phyloP scores from a whole-genome alignment of 2,329 filamentous ascomycete species.

The Botryosphaeria agaves region DNA sequence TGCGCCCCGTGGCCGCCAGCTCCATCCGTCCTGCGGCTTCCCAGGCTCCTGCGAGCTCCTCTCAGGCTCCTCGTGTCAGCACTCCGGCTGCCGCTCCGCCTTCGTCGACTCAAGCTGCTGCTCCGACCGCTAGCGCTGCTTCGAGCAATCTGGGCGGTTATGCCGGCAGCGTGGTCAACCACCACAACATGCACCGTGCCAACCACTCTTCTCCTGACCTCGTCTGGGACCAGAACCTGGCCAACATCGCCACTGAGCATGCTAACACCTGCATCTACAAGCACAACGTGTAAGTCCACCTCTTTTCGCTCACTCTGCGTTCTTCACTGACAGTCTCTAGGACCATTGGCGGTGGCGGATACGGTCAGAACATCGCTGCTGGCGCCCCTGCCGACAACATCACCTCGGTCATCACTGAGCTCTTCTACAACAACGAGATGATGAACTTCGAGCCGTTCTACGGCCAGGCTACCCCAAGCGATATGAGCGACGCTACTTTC shows the following conservation, averaged over 20 bases:
- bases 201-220: constrained; percentile 59
- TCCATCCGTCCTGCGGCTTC: neutral
- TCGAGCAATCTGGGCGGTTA: constrained; percentile 8
- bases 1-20: neutral
- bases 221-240: constrained; percentile 47
- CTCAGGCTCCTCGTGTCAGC: neutral
- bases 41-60: neutral
- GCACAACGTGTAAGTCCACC: constrained; percentile 56
- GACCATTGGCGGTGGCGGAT: constrained; percentile 41
- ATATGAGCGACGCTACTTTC: constrained; percentile 46
- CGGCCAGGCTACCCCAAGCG: constrained; percentile 39
- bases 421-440: constrained; percentile 81
- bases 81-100: constrained; percentile 5
- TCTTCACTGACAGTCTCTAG: constrained; percentile 24
- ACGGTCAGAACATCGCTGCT: constrained; percentile 87
- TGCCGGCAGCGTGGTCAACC: constrained; percentile 34
- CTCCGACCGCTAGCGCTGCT: constrained; percentile 2
- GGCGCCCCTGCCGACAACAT: constrained; percentile 39
- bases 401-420: constrained; percentile 53
- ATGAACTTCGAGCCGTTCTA: constrained; percentile 35
- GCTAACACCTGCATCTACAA: constrained; percentile 53
- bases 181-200: constrained; percentile 74
- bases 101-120: constrained; percentile 4
- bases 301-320: neutral
- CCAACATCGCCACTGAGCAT: constrained; percentile 42